These are phyloP conservation scores for Chlamydomonas incerta DNA, from an alignment of 139 green algal species.

Conservation along the genomic window DNA sequence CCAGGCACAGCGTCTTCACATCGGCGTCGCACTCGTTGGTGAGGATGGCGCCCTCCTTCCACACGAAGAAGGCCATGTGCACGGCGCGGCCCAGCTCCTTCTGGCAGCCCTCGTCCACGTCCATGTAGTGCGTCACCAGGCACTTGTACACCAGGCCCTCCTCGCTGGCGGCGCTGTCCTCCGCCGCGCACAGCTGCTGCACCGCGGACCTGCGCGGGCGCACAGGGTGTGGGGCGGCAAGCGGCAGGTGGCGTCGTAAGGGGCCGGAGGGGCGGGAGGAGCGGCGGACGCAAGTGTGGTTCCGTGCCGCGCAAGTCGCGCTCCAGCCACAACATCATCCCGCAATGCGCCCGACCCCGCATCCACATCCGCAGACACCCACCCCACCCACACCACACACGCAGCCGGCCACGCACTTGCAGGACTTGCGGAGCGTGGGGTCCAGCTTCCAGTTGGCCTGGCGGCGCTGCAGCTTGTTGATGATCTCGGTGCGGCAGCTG, in stretches of 20 bases:
- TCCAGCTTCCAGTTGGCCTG: constrained; percentile 85
- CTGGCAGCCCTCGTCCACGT: constrained; percentile 69
- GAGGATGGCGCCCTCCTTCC: constrained; percentile 65
- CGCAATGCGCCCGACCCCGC: too few species aligned
- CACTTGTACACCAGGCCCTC: constrained; percentile 76
- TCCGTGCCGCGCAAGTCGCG: too few species aligned
- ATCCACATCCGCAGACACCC: too few species aligned
- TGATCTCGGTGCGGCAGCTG: constrained; percentile 66
- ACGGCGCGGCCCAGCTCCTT: constrained; percentile 82
- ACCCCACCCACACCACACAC: too few species aligned
- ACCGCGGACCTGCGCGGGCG: constrained; percentile 1
- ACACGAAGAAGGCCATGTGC: constrained; percentile 89
- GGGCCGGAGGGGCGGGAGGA: too few species aligned
- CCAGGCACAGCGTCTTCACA: constrained; percentile 64
- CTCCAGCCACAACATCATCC: too few species aligned
- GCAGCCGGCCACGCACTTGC: constrained; percentile 39
- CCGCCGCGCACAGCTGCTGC: constrained; percentile 26
- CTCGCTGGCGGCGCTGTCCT: constrained; percentile 46
- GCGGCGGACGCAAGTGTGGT: too few species aligned
- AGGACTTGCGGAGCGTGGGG: constrained; percentile 76
- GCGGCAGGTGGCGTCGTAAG: too few species aligned
- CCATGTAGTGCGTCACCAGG: constrained; percentile 68
- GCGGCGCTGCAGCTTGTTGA: constrained; percentile 59
- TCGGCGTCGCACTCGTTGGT: constrained; percentile 83
- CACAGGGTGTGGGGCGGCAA: too few species aligned